Evolutionary conservation across 1,284 basidiomycete genomes (phyloP).

Genomic region (Ceratobasidium sp.): DNA sequence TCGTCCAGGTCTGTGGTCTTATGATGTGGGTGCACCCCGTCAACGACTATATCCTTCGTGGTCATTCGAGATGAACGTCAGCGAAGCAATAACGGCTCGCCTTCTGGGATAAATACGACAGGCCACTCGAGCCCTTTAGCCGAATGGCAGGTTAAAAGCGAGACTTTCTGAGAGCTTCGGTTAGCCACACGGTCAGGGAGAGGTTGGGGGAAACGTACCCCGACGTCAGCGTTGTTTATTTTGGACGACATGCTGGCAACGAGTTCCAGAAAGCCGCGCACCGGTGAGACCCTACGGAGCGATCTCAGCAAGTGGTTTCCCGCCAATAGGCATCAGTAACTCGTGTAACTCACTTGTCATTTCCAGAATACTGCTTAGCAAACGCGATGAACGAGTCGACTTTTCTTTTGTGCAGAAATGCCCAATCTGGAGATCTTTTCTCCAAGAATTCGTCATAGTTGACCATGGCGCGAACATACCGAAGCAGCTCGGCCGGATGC

Average conservation of each 20-base stretch:
- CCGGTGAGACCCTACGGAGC: background rate
- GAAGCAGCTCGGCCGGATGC: constrained; percentile 76
- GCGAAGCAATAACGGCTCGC: constrained; percentile 56
- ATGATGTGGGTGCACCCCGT: constrained; percentile 84
- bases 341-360: background rate
- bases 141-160: constrained; percentile 85
- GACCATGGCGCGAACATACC: constrained; percentile 69
- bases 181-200: background rate
- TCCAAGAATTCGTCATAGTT: constrained; percentile 79
- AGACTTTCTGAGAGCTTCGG: constrained; percentile 73
- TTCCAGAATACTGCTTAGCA: constrained; percentile 57
- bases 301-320: background rate
- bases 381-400: background rate
- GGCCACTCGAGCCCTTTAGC: constrained; percentile 96
- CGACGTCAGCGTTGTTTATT: background rate
- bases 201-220: constrained; percentile 11
- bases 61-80: background rate
- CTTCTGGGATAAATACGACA: constrained; percentile 82
- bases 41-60: constrained; percentile 67
- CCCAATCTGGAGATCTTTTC: constrained; percentile 71
- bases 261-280: constrained; percentile 1
- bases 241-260: background rate
- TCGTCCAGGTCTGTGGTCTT: constrained; percentile 85
- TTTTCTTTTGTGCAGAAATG: background rate
- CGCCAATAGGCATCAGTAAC: too few relatives aligned